Conservation (phyloP, 2,329 filamentous ascomycete species). For the Calonectria pteridis region DNA sequence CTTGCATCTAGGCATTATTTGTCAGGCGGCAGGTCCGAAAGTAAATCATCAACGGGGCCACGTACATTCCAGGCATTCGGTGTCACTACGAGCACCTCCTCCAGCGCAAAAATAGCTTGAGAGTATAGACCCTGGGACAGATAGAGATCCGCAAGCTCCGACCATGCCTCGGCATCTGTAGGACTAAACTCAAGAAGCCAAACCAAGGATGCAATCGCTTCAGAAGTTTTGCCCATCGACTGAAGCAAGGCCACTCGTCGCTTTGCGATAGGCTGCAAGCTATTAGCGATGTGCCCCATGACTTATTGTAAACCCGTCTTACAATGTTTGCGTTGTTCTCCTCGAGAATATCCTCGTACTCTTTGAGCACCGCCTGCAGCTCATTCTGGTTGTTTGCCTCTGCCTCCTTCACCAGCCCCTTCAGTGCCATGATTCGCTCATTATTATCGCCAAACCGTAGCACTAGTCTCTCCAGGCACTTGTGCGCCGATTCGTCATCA, state of each 20-base stretch:
- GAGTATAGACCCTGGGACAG: constrained; percentile 80
- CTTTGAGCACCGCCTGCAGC: constrained; percentile 77
- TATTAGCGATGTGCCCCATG: constrained; percentile 36
- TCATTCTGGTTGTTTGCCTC: constrained; percentile 75
- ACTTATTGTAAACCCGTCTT: constrained; percentile 46
- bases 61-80: constrained; percentile 97
- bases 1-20: constrained; percentile 77
- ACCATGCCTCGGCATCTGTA: constrained; percentile 93
- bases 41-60: constrained; percentile 20
- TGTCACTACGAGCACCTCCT: constrained; percentile 87
- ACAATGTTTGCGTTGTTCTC: constrained; percentile 86
- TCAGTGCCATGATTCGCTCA: constrained; percentile 86
- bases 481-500: constrained; percentile 81
- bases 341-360: constrained; percentile 81
- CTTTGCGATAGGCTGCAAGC: constrained; percentile 82
- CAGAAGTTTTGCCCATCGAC: constrained; percentile 75
- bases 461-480: constrained; percentile 81
- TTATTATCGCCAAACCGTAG: constrained; percentile 86
- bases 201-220: constrained; percentile 81
- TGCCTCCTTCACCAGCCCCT: constrained; percentile 88
- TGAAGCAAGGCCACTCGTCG: constrained; percentile 84
- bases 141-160: constrained; percentile 91
- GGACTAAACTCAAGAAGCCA: constrained; percentile 85
- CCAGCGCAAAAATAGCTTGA: constrained; percentile 88
- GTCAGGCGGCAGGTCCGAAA: constrained; percentile 34